Evolutionary conservation across 1,284 basidiomycete species (phyloP).

Genomic region (Erythrobasidium hasegawianum): DNA sequence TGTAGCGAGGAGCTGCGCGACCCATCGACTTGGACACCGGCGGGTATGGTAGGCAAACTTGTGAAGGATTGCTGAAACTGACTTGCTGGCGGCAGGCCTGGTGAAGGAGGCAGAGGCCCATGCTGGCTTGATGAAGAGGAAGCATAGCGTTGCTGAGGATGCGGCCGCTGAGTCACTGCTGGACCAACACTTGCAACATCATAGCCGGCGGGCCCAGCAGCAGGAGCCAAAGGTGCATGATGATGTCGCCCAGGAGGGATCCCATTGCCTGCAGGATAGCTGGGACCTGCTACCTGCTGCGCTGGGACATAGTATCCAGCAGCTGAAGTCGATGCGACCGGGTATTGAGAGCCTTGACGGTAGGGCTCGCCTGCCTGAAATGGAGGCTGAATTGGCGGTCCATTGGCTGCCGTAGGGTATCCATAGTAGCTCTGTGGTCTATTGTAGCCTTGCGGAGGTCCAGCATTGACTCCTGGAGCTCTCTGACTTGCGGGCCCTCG

Average conservation of each 20-base stretch:
- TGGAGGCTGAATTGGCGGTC: conserved; percentile 15
- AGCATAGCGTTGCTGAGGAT: too few relatives aligned
- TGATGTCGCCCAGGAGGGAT: background rate
- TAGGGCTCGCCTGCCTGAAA: conserved; percentile 13
- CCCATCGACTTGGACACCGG: too few relatives aligned
- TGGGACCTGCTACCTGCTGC: background rate
- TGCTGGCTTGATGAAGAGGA: too few relatives aligned
- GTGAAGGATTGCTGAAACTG: conserved; percentile 5
- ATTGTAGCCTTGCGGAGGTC: background rate
- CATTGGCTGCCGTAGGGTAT: background rate
- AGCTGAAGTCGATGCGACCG: background rate
- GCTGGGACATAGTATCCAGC: background rate
- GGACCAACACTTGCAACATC: background rate
- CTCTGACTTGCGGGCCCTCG: background rate
- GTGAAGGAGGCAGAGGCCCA: background rate
- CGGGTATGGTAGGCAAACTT: too few relatives aligned
- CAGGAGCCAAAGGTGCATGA: background rate
- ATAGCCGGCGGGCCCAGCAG: background rate
- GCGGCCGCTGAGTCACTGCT: background rate
- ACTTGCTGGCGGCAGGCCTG: background rate
- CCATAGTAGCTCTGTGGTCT: conserved; percentile 1
- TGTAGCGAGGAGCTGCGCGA: too few relatives aligned
- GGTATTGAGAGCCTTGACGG: background rate
- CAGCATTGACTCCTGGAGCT: background rate
- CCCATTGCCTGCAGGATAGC: background rate